Conservation (phyloP, 768 basidiomycete genomes). For the Glaciozyma martinii region DNA sequence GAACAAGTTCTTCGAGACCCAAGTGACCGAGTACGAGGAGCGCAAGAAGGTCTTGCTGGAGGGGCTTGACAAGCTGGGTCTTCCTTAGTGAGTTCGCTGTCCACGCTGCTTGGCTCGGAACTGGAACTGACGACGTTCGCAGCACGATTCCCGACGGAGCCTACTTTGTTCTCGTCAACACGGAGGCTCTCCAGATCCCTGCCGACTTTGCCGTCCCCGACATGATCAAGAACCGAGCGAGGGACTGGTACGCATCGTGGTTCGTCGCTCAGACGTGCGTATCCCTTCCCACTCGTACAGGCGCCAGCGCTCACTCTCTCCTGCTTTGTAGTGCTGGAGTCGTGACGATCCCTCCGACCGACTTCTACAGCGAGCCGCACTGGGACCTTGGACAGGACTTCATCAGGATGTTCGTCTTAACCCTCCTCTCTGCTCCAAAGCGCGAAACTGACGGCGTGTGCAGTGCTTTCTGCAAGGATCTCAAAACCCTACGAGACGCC, state of each 20-base stretch:
- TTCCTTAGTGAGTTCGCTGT: slow-evolving; percentile 21
- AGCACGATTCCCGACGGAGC: slow-evolving; percentile 83
- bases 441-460: slow-evolving; percentile 38
- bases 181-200: slow-evolving; percentile 40
- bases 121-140: slow-evolving; percentile 41
- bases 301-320: too few relatives aligned
- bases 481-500: slow-evolving; percentile 71
- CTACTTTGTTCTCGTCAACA: slow-evolving; percentile 71
- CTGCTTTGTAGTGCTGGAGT: slow-evolving; percentile 9
- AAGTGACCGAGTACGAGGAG: slow-evolving; percentile 67
- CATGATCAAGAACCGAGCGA: slow-evolving; percentile 39
- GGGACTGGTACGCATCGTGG: slow-evolving; percentile 40
- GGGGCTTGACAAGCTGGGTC: slow-evolving; percentile 61
- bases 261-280: slow-evolving; percentile 34
- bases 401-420: slow-evolving; percentile 20
- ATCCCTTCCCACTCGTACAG: too few relatives aligned
- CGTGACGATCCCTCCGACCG: slow-evolving; percentile 29
- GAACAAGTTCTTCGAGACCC: slow-evolving; percentile 66
- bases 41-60: slow-evolving; percentile 63
- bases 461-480: slow-evolving; percentile 94
- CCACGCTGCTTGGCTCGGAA: neutral
- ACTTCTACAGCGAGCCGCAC: slow-evolving; percentile 30
- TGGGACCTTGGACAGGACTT: slow-evolving; percentile 23
- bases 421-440: neutral
- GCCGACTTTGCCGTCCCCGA: slow-evolving; percentile 37